phyloP scores from a whole-genome alignment of 176 grass and related monocot genomes.

The Secale cereale region DNA sequence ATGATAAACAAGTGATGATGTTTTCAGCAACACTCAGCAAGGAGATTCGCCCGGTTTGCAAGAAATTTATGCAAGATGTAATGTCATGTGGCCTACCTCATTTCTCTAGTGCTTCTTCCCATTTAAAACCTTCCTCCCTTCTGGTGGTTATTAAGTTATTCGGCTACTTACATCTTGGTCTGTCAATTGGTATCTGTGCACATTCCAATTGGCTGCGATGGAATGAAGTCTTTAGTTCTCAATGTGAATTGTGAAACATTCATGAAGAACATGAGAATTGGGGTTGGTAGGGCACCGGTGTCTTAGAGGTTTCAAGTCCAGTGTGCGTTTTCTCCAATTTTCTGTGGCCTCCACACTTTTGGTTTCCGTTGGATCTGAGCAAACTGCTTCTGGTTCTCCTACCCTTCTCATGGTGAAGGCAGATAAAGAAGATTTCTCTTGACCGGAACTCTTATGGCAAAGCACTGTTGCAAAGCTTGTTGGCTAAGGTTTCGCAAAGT shows the following conservation, averaged over 20 bases:
- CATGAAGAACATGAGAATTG: not conserved
- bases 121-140: slow-evolving; percentile 13
- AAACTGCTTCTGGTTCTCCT: slow-evolving; percentile 35
- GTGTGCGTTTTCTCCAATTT: slow-evolving; percentile 15
- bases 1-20: slow-evolving; percentile 99
- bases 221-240: slow-evolving; percentile 22
- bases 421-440: slow-evolving; percentile 22
- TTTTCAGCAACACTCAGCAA: slow-evolving; percentile 99
- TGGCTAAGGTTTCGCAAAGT: not conserved
- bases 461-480: slow-evolving; percentile 15
- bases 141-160: slow-evolving; percentile 21
- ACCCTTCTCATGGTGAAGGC: slow-evolving; percentile 27
- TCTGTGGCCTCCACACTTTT: slow-evolving; percentile 9
- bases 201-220: not conserved
- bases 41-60: slow-evolving; percentile 96
- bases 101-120: slow-evolving; percentile 13
- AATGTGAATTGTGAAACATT: slow-evolving; percentile 14
- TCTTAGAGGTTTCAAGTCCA: slow-evolving; percentile 16
- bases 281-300: slow-evolving; percentile 8
- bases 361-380: slow-evolving; percentile 7
- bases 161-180: not conserved
- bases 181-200: slow-evolving; percentile 7
- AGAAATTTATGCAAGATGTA: slow-evolving; percentile 99
- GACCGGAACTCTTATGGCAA: slow-evolving; percentile 8
- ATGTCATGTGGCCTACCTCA: slow-evolving; percentile 66